Conservation (phyloP, 257 asterid species). For the Prunella vulgaris region DNA sequence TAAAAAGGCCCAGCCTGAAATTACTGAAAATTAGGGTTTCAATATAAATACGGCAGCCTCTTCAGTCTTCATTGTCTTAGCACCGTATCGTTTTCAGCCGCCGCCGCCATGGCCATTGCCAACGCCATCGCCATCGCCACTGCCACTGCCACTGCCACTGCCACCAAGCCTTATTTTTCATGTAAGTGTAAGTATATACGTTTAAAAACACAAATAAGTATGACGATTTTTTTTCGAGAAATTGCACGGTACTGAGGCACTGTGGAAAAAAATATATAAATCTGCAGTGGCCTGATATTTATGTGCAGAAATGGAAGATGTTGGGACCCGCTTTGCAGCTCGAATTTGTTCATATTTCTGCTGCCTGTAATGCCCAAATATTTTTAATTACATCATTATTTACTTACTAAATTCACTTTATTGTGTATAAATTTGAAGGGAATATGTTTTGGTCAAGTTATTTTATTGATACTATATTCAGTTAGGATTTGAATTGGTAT, state of each 20-base stretch:
- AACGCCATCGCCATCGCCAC: background rate
- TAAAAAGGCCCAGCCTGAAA: background rate
- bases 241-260: slow-evolving; percentile 43
- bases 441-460: background rate
- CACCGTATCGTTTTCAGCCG: background rate
- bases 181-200: background rate
- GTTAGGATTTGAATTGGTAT: background rate
- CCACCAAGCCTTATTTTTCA: background rate
- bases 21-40: background rate
- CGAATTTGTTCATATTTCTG: slow-evolving; percentile 28
- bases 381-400: background rate
- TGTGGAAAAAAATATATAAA: slow-evolving; percentile 11
- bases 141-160: background rate
- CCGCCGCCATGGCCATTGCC: background rate
- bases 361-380: slow-evolving; percentile 49
- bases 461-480: background rate
- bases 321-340: slow-evolving; percentile 55
- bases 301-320: slow-evolving; percentile 30
- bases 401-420: too few species aligned
- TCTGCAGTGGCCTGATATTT: slow-evolving; percentile 25
- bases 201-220: too few species aligned
- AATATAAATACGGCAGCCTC: slow-evolving; percentile 6
- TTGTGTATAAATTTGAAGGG: too few species aligned
- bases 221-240: background rate
- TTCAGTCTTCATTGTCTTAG: background rate